phyloP scores from a whole-genome alignment of 2,329 filamentous ascomycete genomes.

The Saccharata proteae region DNA sequence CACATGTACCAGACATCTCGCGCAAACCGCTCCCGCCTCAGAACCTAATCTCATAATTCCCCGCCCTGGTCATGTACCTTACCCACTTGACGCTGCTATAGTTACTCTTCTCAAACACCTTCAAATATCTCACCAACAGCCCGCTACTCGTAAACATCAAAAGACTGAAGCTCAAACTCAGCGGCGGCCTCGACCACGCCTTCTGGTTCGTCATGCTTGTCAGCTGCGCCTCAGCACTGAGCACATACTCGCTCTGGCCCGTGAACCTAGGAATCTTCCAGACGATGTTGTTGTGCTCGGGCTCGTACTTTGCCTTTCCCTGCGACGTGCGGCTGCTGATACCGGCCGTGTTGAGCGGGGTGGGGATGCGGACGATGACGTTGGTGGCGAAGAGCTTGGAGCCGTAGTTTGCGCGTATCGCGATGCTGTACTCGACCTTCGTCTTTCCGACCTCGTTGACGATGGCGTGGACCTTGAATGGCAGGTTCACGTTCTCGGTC shows the following conservation, averaged over 20 bases:
- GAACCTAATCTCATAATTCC: constrained; percentile 94
- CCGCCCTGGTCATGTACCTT: constrained; percentile 94
- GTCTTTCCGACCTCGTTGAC: constrained; percentile 95
- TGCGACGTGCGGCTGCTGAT: constrained; percentile 89
- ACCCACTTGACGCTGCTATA: constrained; percentile 99
- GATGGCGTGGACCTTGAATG: constrained; percentile 97
- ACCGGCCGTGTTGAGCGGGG: constrained; percentile 88
- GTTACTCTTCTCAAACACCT: constrained; percentile 99
- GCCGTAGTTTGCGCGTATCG: constrained; percentile 93
- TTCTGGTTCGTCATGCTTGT: constrained; percentile 98
- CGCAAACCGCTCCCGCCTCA: too few species aligned
- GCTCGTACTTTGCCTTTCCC: constrained; percentile 97
- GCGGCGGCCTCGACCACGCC: constrained; percentile 84
- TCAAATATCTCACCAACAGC: constrained; percentile 82
- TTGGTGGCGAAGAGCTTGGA: constrained; percentile 95
- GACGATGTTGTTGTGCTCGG: constrained; percentile 92
- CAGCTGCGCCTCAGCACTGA: constrained; percentile 84
- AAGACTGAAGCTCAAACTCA: constrained; percentile 84
- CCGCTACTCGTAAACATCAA: constrained; percentile 98
- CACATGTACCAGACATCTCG: too few species aligned
- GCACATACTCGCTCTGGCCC: constrained; percentile 90
- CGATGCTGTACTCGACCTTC: constrained; percentile 97
- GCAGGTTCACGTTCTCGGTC: constrained; percentile 95
- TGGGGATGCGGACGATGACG: constrained; percentile 86
- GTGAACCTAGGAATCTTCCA: constrained; percentile 99